Percentiles rank a stretch among this genome's conserved stretches.
Conservation (phyloP, 768 basidiomycete species). For the Leccinum subtestaceum region DNA sequence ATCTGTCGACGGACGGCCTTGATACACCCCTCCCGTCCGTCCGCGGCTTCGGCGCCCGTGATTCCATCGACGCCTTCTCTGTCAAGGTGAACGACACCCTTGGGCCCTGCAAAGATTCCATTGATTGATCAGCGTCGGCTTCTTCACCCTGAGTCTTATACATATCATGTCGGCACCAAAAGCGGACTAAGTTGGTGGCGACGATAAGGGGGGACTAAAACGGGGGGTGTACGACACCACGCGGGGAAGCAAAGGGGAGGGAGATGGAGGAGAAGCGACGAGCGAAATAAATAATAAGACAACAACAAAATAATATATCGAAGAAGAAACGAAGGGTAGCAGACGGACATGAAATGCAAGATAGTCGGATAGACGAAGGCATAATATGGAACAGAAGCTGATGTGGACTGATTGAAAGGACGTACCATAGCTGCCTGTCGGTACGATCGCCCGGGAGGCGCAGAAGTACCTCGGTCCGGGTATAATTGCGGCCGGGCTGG, state of each 20-base stretch:
- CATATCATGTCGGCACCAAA: neutral
- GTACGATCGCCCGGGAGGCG: slow-evolving; percentile 55
- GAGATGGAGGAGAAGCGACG: neutral
- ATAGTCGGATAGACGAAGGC: neutral
- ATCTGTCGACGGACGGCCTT: slow-evolving; percentile 58
- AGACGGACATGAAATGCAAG: slow-evolving; percentile 2
- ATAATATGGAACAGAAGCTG: neutral
- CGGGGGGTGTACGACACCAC: neutral
- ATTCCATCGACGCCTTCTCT: slow-evolving; percentile 55
- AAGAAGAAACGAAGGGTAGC: neutral
- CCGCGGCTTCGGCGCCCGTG: slow-evolving; percentile 55
- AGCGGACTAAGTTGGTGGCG: slow-evolving; percentile 14
- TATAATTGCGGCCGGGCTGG: slow-evolving; percentile 43
- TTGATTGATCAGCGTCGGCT: neutral
- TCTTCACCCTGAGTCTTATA: neutral
- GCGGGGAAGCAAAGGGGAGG: neutral
- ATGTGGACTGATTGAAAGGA: neutral
- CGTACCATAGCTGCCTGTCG: slow-evolving; percentile 59
- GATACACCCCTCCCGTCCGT: slow-evolving; percentile 54
- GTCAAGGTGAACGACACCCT: slow-evolving; percentile 42
- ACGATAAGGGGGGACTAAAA: slow-evolving; percentile 9
- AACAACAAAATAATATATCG: neutral
- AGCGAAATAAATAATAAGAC: neutral
- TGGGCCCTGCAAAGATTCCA: slow-evolving; percentile 45
- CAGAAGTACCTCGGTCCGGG: slow-evolving; percentile 65